Percentiles rank a stretch among this genome's conserved stretches.
Evolutionary conservation across 2,329 filamentous ascomycete species (phyloP).

Genomic region (Penicillium glabrum): DNA sequence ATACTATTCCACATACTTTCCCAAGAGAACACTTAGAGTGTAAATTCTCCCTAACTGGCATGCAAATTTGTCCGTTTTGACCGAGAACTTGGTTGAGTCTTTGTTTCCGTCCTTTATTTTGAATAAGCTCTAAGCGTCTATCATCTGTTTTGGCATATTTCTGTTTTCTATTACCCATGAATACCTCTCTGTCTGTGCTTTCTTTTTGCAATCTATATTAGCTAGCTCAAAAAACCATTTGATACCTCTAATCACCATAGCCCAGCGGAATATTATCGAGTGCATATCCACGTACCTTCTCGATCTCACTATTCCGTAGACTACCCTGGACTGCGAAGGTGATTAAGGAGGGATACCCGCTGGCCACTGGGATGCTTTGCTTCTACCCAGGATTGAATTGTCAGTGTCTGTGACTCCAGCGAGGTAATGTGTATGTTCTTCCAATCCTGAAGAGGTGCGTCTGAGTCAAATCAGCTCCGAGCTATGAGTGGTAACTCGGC

Average conservation of each 20-base stretch:
- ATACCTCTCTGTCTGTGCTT: background rate
- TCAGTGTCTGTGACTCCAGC: no score
- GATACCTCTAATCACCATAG: background rate
- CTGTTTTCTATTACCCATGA: background rate
- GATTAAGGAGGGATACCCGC: no score
- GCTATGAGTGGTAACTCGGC: no score
- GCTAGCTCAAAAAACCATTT: background rate
- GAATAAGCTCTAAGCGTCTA: background rate
- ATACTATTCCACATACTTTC: background rate
- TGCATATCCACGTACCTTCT: no score
- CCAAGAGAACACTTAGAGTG: background rate
- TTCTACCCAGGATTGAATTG: no score
- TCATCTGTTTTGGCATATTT: background rate
- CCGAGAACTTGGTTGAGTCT: background rate
- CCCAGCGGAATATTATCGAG: no score
- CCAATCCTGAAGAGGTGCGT: no score
- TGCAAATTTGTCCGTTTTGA: background rate
- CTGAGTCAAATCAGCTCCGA: no score
- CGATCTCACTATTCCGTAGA: no score
- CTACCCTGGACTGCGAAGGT: no score
- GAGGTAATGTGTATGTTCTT: no score
- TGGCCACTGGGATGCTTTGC: no score
- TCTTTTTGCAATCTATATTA: background rate
- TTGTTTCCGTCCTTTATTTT: background rate
- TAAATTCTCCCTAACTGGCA: background rate